Evolutionary conservation across 768 basidiomycete species (phyloP).

Genomic region (Mycena belliarum): DNA sequence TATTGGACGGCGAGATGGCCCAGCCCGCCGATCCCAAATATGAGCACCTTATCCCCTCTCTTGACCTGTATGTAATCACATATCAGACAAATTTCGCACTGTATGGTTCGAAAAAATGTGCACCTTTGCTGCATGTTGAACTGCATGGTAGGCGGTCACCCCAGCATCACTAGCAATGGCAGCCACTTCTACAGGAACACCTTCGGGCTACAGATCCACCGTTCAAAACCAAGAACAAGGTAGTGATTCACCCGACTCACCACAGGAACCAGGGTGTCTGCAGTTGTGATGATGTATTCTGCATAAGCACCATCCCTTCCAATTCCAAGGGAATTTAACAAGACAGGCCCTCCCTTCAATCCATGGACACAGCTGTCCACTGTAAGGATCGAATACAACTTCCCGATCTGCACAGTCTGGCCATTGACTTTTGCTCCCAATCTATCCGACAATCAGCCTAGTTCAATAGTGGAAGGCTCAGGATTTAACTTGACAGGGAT

Average conservation of each 20-base stretch:
- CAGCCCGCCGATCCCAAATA: conserved; percentile 20
- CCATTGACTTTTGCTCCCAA: conserved; percentile 19
- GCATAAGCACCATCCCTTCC: conserved; percentile 19
- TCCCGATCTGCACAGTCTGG: neutral
- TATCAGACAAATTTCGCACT: neutral
- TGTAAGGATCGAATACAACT: conserved; percentile 13
- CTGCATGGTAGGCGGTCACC: conserved; percentile 20
- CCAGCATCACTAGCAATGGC: conserved; percentile 21
- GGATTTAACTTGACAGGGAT: neutral
- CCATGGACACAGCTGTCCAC: conserved; percentile 5
- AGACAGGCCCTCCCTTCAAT: neutral
- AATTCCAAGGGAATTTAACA: neutral
- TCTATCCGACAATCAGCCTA: conserved; percentile 1
- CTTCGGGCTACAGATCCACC: conserved; percentile 7
- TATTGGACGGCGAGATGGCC: conserved; percentile 25
- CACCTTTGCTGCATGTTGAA: conserved; percentile 18
- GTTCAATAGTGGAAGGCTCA: too few species aligned
- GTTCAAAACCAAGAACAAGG: neutral
- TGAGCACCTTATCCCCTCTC: conserved; percentile 7
- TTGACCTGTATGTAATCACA: neutral
- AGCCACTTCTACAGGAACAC: conserved; percentile 14
- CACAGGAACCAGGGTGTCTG: conserved; percentile 16
- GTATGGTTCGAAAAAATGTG: neutral
- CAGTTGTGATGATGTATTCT: conserved; percentile 13
- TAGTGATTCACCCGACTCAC: neutral